Base-by-base conservation (phyloP, 257 asterid genomes). In the Avicennia marina region DNA sequence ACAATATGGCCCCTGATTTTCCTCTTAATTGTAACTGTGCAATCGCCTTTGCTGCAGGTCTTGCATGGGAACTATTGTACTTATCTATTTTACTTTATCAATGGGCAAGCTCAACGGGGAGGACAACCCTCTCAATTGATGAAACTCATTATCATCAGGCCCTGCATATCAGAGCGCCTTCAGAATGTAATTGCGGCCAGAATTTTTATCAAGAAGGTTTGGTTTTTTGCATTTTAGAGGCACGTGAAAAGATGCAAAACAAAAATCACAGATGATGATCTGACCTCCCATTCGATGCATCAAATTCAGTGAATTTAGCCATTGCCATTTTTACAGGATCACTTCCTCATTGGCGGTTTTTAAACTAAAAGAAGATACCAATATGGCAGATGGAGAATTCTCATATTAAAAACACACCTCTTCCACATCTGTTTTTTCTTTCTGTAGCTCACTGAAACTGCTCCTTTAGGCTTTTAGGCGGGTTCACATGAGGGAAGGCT, bases 21-120 rank as follows among this genome's bases (percentile, higher is more conserved):
- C 9, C 16, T 29, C 11, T 54, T 32, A 18, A 12, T 22, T 26
- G 18, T 26, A 31, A 32, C 15, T 17, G 25, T 41, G 10, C 4
- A 13, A 13, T 16, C 40, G 36, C 15, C 7, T 55, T 7, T 50
- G 57, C 53, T 7, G 55, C 78, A 83, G 93, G 80, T 80, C 93
- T 27, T 67, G 87, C 74, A 20, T 83, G 68, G 93, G 93, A 44
- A 80, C 93, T 4, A 72, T 83, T 15, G 13, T 83, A n/a, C 75
- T 83, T 8, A 83, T 83, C 57, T 83, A 72, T 62, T 83, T 77
- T 70, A 80, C 93, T 22, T 64, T 83, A 56, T 77, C 85, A 7
- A 63, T 75, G 51, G 56, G 64, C 34, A 68, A 75, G 53, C 21
- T 68, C 54, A 70, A 67, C 6, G 71, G 56, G 41, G 78, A 69